Percentiles rank a stretch among this genome's conserved stretches.
These are phyloP conservation scores for Tuber umbilicatum DNA, from an alignment of 495 filamentous ascomycete species.

Conservation along the genomic window DNA sequence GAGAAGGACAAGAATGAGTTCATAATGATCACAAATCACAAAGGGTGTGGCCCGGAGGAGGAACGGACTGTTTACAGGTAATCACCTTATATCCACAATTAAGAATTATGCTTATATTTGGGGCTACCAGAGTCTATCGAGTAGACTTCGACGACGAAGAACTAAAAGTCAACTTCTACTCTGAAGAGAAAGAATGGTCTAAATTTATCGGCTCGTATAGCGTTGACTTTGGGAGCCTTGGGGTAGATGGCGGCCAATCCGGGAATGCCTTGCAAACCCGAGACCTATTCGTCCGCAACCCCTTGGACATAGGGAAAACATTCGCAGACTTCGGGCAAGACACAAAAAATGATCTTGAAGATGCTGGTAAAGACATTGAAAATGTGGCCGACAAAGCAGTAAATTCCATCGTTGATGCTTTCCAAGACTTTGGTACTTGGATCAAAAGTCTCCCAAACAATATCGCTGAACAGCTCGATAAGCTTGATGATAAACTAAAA, in stretches of 20 bases:
- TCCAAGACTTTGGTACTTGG: background rate
- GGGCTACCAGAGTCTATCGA: background rate
- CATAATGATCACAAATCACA: conserved; percentile 22
- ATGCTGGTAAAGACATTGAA: background rate
- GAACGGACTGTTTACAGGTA: conserved; percentile 13
- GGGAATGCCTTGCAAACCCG: background rate
- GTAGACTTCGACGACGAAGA: conserved; percentile 15
- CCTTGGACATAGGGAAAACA: background rate
- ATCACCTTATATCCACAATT: too few relatives aligned
- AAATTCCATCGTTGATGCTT: background rate
- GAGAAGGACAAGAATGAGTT: conserved; percentile 15
- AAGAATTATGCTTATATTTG: background rate
- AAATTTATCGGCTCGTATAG: conserved; percentile 8
- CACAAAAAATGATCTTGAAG: conserved; percentile 7
- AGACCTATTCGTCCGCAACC: background rate
- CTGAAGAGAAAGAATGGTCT: conserved; percentile 12
- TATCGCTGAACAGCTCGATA: background rate
- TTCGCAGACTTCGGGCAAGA: background rate
- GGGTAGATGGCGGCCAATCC: background rate
- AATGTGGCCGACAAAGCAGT: background rate
- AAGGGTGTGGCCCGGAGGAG: conserved; percentile 13
- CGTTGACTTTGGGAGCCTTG: conserved; percentile 16
- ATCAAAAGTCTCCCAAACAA: background rate
- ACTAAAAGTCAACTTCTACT: conserved; percentile 12
- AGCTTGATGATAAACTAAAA: conserved; percentile 4